A percentile compares a stretch with the other conserved stretches of the same genome.
phyloP scores from a whole-genome alignment of 257 asterid species.

The Solanum phureja region DNA sequence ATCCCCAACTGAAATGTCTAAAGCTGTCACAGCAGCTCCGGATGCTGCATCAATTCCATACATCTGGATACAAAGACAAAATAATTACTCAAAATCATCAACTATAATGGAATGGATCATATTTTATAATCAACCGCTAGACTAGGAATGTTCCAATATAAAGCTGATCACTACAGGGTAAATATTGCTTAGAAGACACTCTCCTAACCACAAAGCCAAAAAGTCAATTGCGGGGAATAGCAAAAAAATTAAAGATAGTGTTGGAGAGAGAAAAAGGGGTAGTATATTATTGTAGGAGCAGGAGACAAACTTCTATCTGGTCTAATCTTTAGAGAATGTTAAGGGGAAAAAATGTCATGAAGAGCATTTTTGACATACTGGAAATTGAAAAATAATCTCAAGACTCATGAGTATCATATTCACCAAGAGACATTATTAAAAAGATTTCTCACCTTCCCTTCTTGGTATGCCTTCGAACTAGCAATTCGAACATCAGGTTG shows the following conservation, averaged over 20 bases:
- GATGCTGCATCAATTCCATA: constrained; percentile 99
- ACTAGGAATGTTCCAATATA: background rate
- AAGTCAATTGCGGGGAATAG: background rate
- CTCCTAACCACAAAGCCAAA: background rate
- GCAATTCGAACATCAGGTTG: constrained; percentile 68
- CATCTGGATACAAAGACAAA: constrained; percentile 41
- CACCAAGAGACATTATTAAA: background rate
- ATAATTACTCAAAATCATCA: background rate
- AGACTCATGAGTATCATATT: background rate
- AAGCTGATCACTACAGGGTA: background rate
- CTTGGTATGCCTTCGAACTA: constrained; percentile 58
- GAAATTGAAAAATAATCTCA: background rate
- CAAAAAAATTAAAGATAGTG: background rate
- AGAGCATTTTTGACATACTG: background rate
- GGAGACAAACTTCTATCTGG: background rate
- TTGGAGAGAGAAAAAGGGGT: background rate
- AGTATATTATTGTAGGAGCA: background rate
- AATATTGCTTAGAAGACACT: background rate
- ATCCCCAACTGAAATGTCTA: constrained; percentile 67
- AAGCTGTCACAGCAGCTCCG: constrained; percentile 91
- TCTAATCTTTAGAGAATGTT: background rate
- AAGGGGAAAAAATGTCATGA: background rate
- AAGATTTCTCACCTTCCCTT: constrained; percentile 55
- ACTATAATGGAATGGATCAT: background rate
- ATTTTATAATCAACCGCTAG: background rate